Evolutionary conservation across 371 early-diverging fungal species (phyloP).

Genomic region (Gilbertella persicaria): DNA sequence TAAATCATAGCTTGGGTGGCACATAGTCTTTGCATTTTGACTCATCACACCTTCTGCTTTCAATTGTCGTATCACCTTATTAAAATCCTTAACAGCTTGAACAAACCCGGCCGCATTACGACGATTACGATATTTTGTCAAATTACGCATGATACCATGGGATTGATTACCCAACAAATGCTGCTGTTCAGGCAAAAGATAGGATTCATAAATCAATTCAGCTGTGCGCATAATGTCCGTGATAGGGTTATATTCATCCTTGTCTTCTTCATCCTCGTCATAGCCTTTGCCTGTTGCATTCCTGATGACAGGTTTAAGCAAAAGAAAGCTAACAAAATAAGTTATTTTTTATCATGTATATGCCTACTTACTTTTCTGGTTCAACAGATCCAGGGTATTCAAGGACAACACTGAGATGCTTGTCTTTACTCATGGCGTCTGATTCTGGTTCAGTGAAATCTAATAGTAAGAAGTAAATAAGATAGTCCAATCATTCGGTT

Average conservation of each 20-base stretch:
- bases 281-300: slow-evolving; percentile 17
- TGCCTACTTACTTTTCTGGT: slow-evolving; percentile 25
- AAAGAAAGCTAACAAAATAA: slow-evolving; percentile 29
- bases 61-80: slow-evolving; percentile 54
- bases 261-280: slow-evolving; percentile 53
- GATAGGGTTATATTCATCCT: slow-evolving; percentile 82
- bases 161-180: slow-evolving; percentile 64
- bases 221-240: slow-evolving; percentile 75
- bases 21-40: slow-evolving; percentile 42
- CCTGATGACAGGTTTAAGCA: slow-evolving; percentile 40
- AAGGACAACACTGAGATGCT: slow-evolving; percentile 18
- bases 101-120: slow-evolving; percentile 71
- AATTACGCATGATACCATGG: slow-evolving; percentile 73
- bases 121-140: slow-evolving; percentile 80
- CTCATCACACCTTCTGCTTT: slow-evolving; percentile 38
- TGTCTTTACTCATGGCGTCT: slow-evolving; percentile 5
- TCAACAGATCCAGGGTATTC: slow-evolving; percentile 31
- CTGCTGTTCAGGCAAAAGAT: slow-evolving; percentile 55
- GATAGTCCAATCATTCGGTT: not conserved
- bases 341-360: not conserved
- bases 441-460: slow-evolving; percentile 22
- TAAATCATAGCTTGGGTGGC: slow-evolving; percentile 65
- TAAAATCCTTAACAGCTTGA: slow-evolving; percentile 73
- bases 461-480: slow-evolving; percentile 4
- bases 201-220: slow-evolving; percentile 64